Evolutionary conservation across 176 grass and related monocot genomes (phyloP), one percentile per base, ranked within the genome.

Genomic region (Triticum monococcum): DNA sequence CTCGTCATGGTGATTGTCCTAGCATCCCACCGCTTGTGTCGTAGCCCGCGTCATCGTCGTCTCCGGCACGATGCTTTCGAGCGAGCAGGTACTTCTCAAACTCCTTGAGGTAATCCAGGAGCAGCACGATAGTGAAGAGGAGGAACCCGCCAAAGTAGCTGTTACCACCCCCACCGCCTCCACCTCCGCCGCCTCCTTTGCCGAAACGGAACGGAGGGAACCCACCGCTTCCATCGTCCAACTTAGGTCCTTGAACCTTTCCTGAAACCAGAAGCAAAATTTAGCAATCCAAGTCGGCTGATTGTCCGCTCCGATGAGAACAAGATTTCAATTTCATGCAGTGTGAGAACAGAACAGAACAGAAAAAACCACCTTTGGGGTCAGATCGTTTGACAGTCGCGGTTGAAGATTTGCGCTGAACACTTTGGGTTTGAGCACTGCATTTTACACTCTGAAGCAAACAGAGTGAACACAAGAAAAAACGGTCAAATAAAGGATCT

Each of bases 81-180:
- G 86, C 33, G 54, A 81, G 40, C 31, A 91, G 4, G 54, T 77
- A 72, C 79, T 81, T 88, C 82, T 91, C 89, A 1, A 91, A 85
- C 30, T 91, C 89, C 77, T 88, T 91, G 50, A 91, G 70, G 82
- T 91, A 91, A 40, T 91, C 86, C 41, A 91, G 35, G 37, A 91
- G 89, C 89, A 91, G 41, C 31, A 91, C 89, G 1, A 72, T 78
- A 4, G 70, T 71, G 89, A 91, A 91, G 70, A 91, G 86, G 77
- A 91, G 78, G 64, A 91, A 91, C 24, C 89, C 86, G 9, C 89
- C 89, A 17, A 91, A 91, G 81, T 88, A 91, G 81, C 50, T 88
- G 70, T 40, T 81, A 30, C 86, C 89, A 16, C 89, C 78, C 0
- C 89, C 86, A 0, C 89, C 89, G 22, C 86, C 89, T 5, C 89